phyloP scores from a whole-genome alignment of 306 rosid species.

The Chamaecrista fasciculata region DNA sequence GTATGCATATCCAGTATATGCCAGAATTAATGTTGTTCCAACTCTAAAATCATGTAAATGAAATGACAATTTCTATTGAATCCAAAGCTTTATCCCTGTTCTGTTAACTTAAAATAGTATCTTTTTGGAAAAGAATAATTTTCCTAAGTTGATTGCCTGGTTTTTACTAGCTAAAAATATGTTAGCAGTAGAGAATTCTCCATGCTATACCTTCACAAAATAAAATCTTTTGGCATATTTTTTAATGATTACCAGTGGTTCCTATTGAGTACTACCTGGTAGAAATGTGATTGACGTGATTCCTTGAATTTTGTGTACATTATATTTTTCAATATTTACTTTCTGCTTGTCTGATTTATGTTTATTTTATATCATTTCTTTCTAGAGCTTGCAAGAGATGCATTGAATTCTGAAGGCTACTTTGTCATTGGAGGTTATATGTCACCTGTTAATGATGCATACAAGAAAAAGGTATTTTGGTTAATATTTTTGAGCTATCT shows the following conservation, averaged over 20 bases:
- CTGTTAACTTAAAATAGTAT: too few relatives aligned
- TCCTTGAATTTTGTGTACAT: not conserved
- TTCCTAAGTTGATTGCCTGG: not conserved
- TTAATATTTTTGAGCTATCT: not conserved
- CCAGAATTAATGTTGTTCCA: not conserved
- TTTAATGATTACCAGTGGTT: not conserved
- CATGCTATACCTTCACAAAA: not conserved
- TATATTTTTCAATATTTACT: slow-evolving; percentile 5
- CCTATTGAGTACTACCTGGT: not conserved
- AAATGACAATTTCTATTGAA: not conserved
- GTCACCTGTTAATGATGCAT: slow-evolving; percentile 95
- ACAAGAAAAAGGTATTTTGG: slow-evolving; percentile 71
- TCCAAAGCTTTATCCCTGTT: not conserved
- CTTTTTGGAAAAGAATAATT: not conserved
- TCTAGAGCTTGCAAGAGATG: slow-evolving; percentile 87
- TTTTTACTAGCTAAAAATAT: slow-evolving; percentile 2
- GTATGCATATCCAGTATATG: not conserved
- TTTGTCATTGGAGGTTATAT: slow-evolving; percentile 84
- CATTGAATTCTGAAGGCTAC: slow-evolving; percentile 60
- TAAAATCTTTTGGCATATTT: not conserved
- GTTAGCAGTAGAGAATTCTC: not conserved
- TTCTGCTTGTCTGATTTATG: not conserved
- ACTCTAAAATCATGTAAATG: not conserved
- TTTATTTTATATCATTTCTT: slow-evolving; percentile 15
- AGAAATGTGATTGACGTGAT: slow-evolving; percentile 9